Conservation (phyloP, 2,329 filamentous ascomycete species). For the Botrytis aclada region DNA sequence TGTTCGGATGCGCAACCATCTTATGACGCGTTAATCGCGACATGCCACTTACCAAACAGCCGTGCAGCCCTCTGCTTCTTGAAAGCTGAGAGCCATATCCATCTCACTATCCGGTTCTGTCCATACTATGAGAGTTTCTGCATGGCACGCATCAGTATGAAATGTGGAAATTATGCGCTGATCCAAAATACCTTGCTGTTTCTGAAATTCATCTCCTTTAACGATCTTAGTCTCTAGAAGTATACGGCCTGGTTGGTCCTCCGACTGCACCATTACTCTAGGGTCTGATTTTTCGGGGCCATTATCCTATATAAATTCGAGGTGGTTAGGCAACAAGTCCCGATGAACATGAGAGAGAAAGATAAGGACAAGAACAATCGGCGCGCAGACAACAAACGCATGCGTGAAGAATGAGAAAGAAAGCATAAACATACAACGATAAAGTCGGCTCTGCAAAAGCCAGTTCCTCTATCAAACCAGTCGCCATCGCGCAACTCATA, state of each 20-base stretch:
- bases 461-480: slow-evolving; percentile 97
- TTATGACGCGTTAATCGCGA: not conserved
- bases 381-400: not conserved
- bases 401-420: slow-evolving; percentile 10
- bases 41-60: slow-evolving; percentile 71
- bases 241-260: slow-evolving; percentile 81
- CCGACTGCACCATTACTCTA: slow-evolving; percentile 85
- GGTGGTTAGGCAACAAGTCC: slow-evolving; percentile 33
- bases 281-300: slow-evolving; percentile 71
- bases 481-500: slow-evolving; percentile 98
- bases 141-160: slow-evolving; percentile 30
- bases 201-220: slow-evolving; percentile 95
- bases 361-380: not conserved
- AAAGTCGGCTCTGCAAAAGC: slow-evolving; percentile 74
- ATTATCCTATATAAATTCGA: slow-evolving; percentile 45
- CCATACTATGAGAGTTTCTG: slow-evolving; percentile 97
- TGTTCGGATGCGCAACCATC: slow-evolving; percentile 14
- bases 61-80: slow-evolving; percentile 91
- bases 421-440: slow-evolving; percentile 31
- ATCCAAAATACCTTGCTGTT: slow-evolving; percentile 76
- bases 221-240: slow-evolving; percentile 86
- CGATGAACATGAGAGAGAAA: slow-evolving; percentile 8
- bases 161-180: slow-evolving; percentile 29
- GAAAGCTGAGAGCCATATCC: slow-evolving; percentile 97
- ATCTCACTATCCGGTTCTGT: slow-evolving; percentile 79